phyloP scores from a whole-genome alignment of 2,329 filamentous ascomycete genomes.

The Colletotrichum australisinense region DNA sequence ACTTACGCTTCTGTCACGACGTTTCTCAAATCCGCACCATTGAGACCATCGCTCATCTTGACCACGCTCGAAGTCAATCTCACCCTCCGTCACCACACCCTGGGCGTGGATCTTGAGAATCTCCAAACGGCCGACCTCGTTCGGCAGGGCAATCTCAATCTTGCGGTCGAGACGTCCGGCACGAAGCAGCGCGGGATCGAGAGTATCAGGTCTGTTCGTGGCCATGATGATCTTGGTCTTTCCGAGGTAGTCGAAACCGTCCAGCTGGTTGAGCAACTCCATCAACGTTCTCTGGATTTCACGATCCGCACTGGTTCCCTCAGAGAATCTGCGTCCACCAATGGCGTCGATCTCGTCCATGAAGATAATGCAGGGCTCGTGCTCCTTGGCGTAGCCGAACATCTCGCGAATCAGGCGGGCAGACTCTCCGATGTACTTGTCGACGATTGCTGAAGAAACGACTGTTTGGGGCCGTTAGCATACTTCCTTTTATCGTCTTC shows the following conservation, averaged over 20 bases:
- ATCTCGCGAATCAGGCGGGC: conserved; percentile 97
- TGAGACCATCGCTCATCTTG: conserved; percentile 99
- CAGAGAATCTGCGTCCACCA: conserved; percentile 94
- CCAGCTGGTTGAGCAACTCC: conserved; percentile 98
- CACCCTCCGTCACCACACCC: conserved; percentile 88
- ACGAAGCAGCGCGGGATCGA: conserved; percentile 92
- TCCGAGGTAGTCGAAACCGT: conserved; percentile 98
- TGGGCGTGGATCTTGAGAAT: conserved; percentile 97
- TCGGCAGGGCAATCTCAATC: conserved; percentile 96
- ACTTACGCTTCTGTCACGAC: conserved; percentile 98
- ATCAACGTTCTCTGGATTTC: conserved; percentile 99
- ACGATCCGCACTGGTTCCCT: conserved; percentile 96
- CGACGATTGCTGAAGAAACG: conserved; percentile 97
- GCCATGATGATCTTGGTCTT: conserved; percentile 99
- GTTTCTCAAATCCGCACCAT: conserved; percentile 96
- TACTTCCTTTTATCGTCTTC: neutral
- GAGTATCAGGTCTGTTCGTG: conserved; percentile 95
- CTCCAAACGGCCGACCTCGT: conserved; percentile 95
- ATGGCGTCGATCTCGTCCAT: conserved; percentile 99
- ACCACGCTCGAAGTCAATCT: conserved; percentile 99
- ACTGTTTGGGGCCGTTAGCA: conserved; percentile 63
- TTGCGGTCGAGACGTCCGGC: conserved; percentile 95
- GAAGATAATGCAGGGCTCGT: conserved; percentile 99
- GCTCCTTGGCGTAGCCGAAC: conserved; percentile 99
- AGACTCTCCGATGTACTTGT: conserved; percentile 99